These are phyloP conservation scores for Acer campestre DNA, from an alignment of 345 rosid genomes.

Conservation along the genomic window DNA sequence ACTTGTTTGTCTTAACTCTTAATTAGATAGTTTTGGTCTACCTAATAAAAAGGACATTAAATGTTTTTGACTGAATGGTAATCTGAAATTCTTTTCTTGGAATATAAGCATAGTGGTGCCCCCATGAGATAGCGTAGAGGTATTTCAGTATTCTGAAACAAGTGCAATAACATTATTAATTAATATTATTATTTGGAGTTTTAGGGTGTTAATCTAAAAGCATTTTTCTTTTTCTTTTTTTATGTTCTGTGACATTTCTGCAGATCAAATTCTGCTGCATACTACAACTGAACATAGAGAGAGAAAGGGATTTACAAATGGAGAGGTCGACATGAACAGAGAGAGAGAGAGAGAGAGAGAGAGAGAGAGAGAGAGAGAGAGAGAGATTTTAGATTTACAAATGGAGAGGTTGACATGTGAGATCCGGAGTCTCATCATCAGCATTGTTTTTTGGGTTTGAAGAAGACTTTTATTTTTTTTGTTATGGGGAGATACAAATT, in stretches of 20 bases:
- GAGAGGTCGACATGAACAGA: constrained; percentile 7
- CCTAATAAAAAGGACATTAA: no score
- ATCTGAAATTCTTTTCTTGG: neutral
- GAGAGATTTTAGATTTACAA: neutral
- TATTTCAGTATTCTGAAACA: no score
- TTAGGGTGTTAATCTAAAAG: neutral
- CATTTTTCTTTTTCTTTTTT: neutral
- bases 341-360: no score
- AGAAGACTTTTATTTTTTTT: neutral
- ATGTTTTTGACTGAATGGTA: neutral
- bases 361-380: neutral
- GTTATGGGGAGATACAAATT: constrained; percentile 13
- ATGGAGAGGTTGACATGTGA: constrained; percentile 18
- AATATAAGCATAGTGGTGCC: no score
- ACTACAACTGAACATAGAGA: constrained; percentile 1
- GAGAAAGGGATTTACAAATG: neutral
- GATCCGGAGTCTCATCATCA: constrained; percentile 13
- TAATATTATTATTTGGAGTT: neutral
- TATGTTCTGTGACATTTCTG: neutral
- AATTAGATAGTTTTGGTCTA: neutral
- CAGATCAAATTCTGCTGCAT: constrained; percentile 16
- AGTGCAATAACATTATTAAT: no score
- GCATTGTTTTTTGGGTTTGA: constrained; percentile 18
- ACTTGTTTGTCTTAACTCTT: neutral
- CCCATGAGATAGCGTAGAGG: no score